Base-by-base conservation (phyloP, 306 rosid species). In the Trichosanthes truncata region DNA sequence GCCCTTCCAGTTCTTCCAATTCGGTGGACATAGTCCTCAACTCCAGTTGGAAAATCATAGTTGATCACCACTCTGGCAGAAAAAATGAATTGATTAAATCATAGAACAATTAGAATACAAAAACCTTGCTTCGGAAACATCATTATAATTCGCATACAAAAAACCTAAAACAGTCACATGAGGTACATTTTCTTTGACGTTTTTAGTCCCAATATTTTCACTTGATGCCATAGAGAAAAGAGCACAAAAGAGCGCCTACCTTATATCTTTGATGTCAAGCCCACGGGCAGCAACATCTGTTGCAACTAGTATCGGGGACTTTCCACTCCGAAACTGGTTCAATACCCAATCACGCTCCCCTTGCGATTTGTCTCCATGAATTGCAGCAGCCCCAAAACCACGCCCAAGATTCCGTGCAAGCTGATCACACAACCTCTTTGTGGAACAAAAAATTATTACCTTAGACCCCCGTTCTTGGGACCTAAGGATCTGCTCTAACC, bases 281-380 rank as follows among this genome's bases (percentile, higher is more conserved):
- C 99, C 99, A 20, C 99, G 96, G 26, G 99, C 99, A 84, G 99
- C 99, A 86, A 96, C 99, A 66, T 96, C 99, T 5, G 99, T 96
- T 45, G 99, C 99, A 81, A 96, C 99, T 80, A 96, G 84, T 78
- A 96, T 79, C 12, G 99, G 99, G 33, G 96, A 91, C 85, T 93
- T 93, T 82, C 99, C 99, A 73, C 86, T 89, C 36, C 97, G 89
- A 72, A 96, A 96, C 86, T 96, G 99, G 86, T 90, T 87, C 83
- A 96, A 88, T 83, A 96, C 99, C 86, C 85, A 93, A 80, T 96
- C 99, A 78, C 98, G 89, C 87, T 96, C 99, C 81, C 90, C 90
- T 79, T 96, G 99, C 78, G 99, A 93, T 83, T 96, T 96, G 87
- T 96, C 98, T 46, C 99, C 99, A 82, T 96, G 99, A 86, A 96